Base-by-base conservation (phyloP, 441 rosid species). In the Jatropha multifida region DNA sequence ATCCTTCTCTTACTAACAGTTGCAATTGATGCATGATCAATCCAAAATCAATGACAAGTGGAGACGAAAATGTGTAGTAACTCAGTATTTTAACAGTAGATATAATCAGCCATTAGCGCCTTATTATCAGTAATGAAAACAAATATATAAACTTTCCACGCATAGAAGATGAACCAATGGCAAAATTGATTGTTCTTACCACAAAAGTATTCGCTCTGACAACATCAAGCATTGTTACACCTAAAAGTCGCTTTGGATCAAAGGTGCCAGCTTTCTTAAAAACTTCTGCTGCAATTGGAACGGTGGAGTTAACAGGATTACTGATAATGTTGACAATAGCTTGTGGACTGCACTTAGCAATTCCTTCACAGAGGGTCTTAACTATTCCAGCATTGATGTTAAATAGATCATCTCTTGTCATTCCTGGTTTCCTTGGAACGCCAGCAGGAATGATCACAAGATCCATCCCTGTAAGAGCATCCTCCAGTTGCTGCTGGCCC, bases 321-420 rank as follows among this genome's bases (percentile, higher is more conserved):
- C 99, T 95, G 78, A 95, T 93, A 78, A 95, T 81, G 80, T 93
- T 94, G 74, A 95, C 93, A 64, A 92, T 76, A 27, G 98, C 94
- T 65, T 88, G 83, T 1, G 97, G 97, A 78, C 98, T 93, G 80
- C 92, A 86, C 77, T 89, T 91, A 1, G 94, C 91, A 70, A 93
- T 86, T 83, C 92, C 94, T 87, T 95, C 97, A 65, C 92, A 88
- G 48, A 95, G 88, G 44, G 90, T 93, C 85, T 76, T 90, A 59
- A 93, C 99, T 65, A 93, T 95, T 81, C 93, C 97, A 41, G 98
- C 97, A 82, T 95, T 95, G 68, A 93, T 93, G 81, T 92, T 95
- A 84, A 95, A 95, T 32, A 95, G 88, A 85, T 95, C 98, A 81
- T 92, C 98, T 74, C 99, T 91, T 7, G 97, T 95, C 99, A 95